Percentiles rank a stretch among this genome's conserved stretches.
Conservation (phyloP, 1,284 basidiomycete species). For the Ganoderma leucocontextum region DNA sequence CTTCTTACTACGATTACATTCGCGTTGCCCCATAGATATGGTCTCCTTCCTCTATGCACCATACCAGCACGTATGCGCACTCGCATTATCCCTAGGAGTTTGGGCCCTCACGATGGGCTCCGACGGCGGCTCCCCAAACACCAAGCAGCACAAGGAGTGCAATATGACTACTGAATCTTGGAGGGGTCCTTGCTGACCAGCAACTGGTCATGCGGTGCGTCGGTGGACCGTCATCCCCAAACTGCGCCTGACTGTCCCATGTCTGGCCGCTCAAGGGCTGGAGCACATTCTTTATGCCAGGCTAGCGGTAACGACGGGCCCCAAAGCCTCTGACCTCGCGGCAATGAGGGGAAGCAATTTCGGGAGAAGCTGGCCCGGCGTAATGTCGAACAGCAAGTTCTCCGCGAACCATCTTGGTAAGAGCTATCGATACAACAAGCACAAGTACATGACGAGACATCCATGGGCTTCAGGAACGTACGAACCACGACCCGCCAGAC, state of each 20-base stretch:
- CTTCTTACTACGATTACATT: conserved; percentile 12
- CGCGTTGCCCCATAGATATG: conserved; percentile 26
- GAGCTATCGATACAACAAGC: conserved; percentile 2
- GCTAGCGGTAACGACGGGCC: not conserved
- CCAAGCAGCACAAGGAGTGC: not conserved
- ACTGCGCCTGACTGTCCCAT: not conserved
- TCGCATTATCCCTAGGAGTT: conserved; percentile 18
- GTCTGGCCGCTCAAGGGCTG: no score
- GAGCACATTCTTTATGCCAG: not conserved
- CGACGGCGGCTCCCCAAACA: conserved; percentile 15
- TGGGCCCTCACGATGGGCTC: conserved; percentile 17
- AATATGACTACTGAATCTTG: not conserved
- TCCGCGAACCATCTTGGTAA: not conserved
- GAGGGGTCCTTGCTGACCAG: not conserved
- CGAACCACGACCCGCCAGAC: not conserved
- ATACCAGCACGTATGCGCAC: conserved; percentile 23
- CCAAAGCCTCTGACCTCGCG: not conserved
- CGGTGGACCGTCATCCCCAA: not conserved
- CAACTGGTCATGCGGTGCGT: not conserved
- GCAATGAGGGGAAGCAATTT: not conserved
- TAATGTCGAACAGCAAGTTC: not conserved
- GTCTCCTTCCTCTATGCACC: conserved; percentile 23
- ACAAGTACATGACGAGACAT: not conserved
- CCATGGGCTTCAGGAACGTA: not conserved
- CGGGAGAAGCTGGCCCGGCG: not conserved